Conservation (phyloP, 2,329 filamentous ascomycete genomes). For the Lasiodiplodia theobromae region DNA sequence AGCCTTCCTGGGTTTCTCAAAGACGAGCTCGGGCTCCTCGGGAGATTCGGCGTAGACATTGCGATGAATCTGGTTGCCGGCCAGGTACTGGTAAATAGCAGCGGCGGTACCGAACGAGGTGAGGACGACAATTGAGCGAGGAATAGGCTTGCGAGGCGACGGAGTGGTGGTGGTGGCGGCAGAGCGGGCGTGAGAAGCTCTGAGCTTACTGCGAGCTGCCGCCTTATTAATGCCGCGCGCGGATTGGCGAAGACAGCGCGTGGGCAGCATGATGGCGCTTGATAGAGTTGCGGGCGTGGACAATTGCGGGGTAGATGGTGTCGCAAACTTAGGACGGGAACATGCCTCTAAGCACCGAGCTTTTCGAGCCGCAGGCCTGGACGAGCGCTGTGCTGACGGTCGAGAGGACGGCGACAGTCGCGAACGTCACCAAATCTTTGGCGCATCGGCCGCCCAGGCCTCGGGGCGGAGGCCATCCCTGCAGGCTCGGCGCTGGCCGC, state of each 20-base stretch:
- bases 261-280: slow-evolving; percentile 21
- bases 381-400: slow-evolving; percentile 8
- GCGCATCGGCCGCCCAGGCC: slow-evolving; percentile 10
- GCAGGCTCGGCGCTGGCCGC: slow-evolving; percentile 6
- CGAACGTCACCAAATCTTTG: slow-evolving; percentile 25
- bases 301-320: slow-evolving; percentile 2
- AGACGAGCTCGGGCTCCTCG: slow-evolving; percentile 53
- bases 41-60: slow-evolving; percentile 59
- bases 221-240: slow-evolving; percentile 28
- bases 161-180: slow-evolving; percentile 2
- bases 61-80: slow-evolving; percentile 35
- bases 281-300: neutral
- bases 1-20: slow-evolving; percentile 70
- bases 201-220: slow-evolving; percentile 5
- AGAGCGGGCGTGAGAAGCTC: slow-evolving; percentile 11
- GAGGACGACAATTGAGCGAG: slow-evolving; percentile 52
- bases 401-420: slow-evolving; percentile 2
- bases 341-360: neutral
- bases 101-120: slow-evolving; percentile 53
- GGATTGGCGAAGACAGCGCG: slow-evolving; percentile 30
- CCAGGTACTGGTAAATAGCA: slow-evolving; percentile 35
- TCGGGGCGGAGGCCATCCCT: slow-evolving; percentile 4
- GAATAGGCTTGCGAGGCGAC: slow-evolving; percentile 45
- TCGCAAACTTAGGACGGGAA: neutral
- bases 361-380: slow-evolving; percentile 1